Conservation (phyloP, 169 alveolate genomes). For the Plasmodium adleri region DNA sequence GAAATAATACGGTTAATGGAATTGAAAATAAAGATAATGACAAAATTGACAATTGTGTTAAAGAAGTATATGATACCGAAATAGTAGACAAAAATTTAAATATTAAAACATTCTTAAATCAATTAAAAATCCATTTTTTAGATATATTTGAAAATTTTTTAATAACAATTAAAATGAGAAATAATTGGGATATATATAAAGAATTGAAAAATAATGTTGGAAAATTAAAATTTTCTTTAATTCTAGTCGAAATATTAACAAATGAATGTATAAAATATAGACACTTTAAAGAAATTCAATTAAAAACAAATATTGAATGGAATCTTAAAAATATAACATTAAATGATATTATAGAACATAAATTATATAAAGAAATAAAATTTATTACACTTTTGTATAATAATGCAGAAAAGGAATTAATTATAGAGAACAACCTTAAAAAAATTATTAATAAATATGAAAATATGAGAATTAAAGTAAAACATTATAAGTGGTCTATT, state of each 20-base stretch:
- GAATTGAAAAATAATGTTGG: slow-evolving; percentile 74
- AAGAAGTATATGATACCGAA: neutral
- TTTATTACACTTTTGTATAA: slow-evolving; percentile 58
- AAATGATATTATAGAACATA: slow-evolving; percentile 63
- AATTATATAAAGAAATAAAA: slow-evolving; percentile 66
- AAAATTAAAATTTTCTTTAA: slow-evolving; percentile 57
- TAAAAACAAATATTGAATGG: slow-evolving; percentile 65
- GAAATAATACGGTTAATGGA: neutral
- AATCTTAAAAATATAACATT: slow-evolving; percentile 59
- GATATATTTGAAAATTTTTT: slow-evolving; percentile 64
- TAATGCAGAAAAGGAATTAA: slow-evolving; percentile 69
- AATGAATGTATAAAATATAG: slow-evolving; percentile 71
- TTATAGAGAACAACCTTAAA: slow-evolving; percentile 68
- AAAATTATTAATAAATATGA: slow-evolving; percentile 66
- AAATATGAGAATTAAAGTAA: slow-evolving; percentile 49
- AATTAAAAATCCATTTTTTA: slow-evolving; percentile 36
- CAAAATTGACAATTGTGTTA: neutral
- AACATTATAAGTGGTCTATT: slow-evolving; percentile 34
- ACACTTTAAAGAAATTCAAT: slow-evolving; percentile 69
- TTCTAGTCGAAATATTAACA: slow-evolving; percentile 72
- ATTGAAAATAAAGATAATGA: neutral
- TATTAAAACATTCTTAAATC: slow-evolving; percentile 52
- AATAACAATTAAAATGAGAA: slow-evolving; percentile 60
- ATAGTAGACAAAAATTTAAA: slow-evolving; percentile 20
- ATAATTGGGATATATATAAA: slow-evolving; percentile 73